Base-by-base conservation (phyloP, 768 basidiomycete genomes). In the Psilocybe cubensis region DNA sequence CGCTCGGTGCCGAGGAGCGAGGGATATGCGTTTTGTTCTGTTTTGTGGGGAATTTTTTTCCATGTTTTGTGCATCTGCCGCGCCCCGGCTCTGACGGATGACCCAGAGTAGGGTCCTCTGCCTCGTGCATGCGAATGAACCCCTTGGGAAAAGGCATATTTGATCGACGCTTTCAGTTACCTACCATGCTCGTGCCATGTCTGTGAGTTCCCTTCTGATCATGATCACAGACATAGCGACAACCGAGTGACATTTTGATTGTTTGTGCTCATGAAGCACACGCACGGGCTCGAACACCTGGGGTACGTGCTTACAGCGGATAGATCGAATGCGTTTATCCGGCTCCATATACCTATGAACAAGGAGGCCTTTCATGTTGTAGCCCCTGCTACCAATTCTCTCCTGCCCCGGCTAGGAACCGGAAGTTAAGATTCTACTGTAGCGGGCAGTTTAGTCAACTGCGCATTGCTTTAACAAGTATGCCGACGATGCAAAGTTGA, bases 1-100 rank as follows among this genome's bases (percentile, higher is more conserved):
- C 27, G 52, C 55, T 60, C 63, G 63, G 63, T 63, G 53, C 63
- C 63, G 63, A 63, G 45, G 51, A 47, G 54, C 51, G 48, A 59
- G 49, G 44, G 50, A 27, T 18, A 10, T 4, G 12, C n/a, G 35
- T 33, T 27, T 24, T 12, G 25, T 25, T 27, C 28, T 23, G n/a
- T 31, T 20, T 28, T 41, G 25, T 27, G 21, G 31, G 20, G 42
- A 51, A 43, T 40, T 47, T 38, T 18, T 43, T 33, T 31, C 40
- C 20, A 1, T 27, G 28, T 11, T 33, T 33, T 50, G 42, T 57
- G 54, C 52, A n/a, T n/a, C n/a, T n/a, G n/a, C n/a, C n/a, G n/a
- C 45, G 48, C 57, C 55, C 56, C 58, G 58, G 56, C 31, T 41
- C 56, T 33, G 31, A 18, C 58, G 58, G 49, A 50, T 58, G 57